phyloP scores from a whole-genome alignment of 225 moss, liverwort and hornwort genomes.

The Climacium dendroides region DNA sequence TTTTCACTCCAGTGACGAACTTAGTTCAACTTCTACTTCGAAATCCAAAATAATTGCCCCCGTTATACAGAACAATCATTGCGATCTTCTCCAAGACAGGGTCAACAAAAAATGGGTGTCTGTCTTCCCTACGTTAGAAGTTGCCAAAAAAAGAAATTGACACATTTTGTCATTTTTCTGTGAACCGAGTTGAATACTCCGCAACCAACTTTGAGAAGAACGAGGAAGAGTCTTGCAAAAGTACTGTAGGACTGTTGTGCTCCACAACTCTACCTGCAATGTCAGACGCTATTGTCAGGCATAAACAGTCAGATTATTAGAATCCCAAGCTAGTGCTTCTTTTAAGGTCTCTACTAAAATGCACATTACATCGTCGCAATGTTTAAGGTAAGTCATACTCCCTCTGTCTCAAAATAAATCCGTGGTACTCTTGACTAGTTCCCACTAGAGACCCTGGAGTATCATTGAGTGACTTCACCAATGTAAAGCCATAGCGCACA shows the following conservation, averaged over 20 bases:
- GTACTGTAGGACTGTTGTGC: slow-evolving; percentile 1
- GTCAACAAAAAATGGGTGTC: neutral
- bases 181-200: slow-evolving; percentile 11
- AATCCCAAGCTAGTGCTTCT: neutral
- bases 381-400: neutral
- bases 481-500: neutral
- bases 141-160: neutral
- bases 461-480: neutral
- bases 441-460: neutral
- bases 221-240: slow-evolving; percentile 18
- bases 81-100: neutral
- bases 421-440: neutral
- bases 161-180: neutral
- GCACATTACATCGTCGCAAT: neutral
- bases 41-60: neutral
- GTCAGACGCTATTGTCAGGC: neutral
- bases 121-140: neutral
- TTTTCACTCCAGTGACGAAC: neutral
- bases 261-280: slow-evolving; percentile 23
- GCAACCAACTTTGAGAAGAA: slow-evolving; percentile 27
- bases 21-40: neutral
- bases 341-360: neutral
- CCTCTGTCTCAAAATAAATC: neutral
- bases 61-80: neutral
- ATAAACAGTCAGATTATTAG: neutral